Base-by-base conservation (phyloP, 2,329 filamentous ascomycete genomes). In the Phoma sp. region DNA sequence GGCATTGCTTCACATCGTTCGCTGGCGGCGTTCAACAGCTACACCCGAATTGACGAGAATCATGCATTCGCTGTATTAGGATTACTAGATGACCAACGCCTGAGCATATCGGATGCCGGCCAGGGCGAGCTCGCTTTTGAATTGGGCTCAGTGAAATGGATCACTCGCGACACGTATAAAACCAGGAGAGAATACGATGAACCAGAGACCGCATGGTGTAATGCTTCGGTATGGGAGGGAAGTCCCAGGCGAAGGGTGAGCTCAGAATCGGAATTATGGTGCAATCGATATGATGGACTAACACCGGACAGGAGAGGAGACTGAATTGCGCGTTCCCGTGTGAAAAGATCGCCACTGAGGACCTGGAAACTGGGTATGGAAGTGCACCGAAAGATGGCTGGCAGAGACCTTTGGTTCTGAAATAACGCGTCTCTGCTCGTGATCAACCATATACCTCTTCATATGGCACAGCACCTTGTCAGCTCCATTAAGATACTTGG, bases 1-100 rank as follows among this genome's bases (percentile, higher is more conserved):
- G 58, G 63, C 39, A 22, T 66, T 11, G 51, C 63, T 3, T 47
- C 41, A 1, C 52, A 47, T 11, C 56, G 58, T 13, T 57, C 60
- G 13, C 37, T n/a, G 4, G 18, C 45, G 2, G 46, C 51, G 7
- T 57, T 45, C 11, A 59, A 64, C 22, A 61, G 56, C 30, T 64
- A 66, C 37, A 43, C 30, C 7, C 50, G 47, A 4, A 41, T 64
- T 37, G 57, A 53, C 2, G 25, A 30, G 4, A 40, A 32, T 1
- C 54, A 36, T 1, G 47, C 43, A 8, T 57, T 60, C 24, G 54
- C 51, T 4, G 37, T 66, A 11, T 37, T 47, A 8, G 60, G 63
- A 8, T 25, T 66, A 45, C 13, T 61, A 4, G 58, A 60, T 23
- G 46, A 52, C 8, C 29, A 18, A 4, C 43, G 49, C 6, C 23